Base-by-base conservation (phyloP, 352 stramenopile species). In the Pythium brachiatum region DNA sequence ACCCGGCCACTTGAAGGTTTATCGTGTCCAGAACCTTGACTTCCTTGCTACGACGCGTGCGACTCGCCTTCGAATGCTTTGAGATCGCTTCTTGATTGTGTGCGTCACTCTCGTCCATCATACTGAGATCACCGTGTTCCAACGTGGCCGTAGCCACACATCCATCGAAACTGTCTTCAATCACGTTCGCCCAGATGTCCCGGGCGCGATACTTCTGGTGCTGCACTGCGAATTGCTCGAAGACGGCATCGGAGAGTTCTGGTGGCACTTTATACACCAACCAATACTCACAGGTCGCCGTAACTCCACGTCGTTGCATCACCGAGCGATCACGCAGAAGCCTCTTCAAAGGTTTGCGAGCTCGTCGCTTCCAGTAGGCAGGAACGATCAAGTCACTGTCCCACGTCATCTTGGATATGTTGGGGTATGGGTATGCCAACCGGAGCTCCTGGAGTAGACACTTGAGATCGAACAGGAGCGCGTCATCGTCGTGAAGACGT, bases 351-450 rank as follows among this genome's bases (percentile, higher is more conserved):
- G 53, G 38, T 36, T 59, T 50, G 51, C 25, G 53, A 52, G n/a
- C 39, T 18, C 16, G 25, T 51, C 53, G 53, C 53, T 60, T 52
- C 53, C 53, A 60, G 53, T 60, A 60, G 21, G 39, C 36, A 3
- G 53, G 53, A 51, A 60, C 53, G 23, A 60, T 60, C 53, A 60
- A 52, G 53, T 60, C 53, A 38, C 36, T 52, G 36, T 60, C 38
- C 53, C 36, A 60, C 23, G 46, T 50, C 53, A 59, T 59, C 15
- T 41, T 26, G 7, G 13, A 21, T n/a, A n/a, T n/a, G 12, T 32
- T 32, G 6, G 12, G 7, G 31, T 12, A 0, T 11, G 53, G 53
- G 38, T 60, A 60, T 20, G 53, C 53, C 21, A 60, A 38, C 39
- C 23, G 36, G 12, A 60, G 25, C 38, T 60, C 36, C 23, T 60